Percentiles rank a stretch among this genome's conserved stretches.
These are phyloP conservation scores for Pythium brachiatum DNA, from an alignment of 352 stramenopile genomes.

Conservation along the genomic window DNA sequence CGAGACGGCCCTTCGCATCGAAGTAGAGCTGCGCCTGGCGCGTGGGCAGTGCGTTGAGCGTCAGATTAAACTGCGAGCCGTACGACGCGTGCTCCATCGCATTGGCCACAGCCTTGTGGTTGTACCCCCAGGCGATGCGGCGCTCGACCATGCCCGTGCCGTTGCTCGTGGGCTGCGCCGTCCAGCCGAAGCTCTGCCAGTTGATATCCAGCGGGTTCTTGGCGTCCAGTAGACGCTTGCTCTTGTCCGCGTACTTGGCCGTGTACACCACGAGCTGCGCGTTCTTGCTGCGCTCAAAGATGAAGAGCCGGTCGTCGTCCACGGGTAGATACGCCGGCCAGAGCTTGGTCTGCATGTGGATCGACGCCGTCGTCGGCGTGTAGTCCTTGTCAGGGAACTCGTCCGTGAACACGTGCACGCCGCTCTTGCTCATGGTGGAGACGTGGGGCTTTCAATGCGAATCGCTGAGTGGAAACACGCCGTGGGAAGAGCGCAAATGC, in stretches of 20 bases:
- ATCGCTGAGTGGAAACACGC: neutral
- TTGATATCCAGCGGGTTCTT: conserved; percentile 78
- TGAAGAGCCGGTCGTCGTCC: conserved; percentile 56
- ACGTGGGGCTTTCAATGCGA: neutral
- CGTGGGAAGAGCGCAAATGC: neutral
- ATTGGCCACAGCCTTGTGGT: conserved; percentile 37
- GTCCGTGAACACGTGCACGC: conserved; percentile 51
- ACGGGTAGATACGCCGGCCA: conserved; percentile 68
- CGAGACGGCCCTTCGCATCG: conserved; percentile 45
- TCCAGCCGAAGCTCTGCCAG: conserved; percentile 83
- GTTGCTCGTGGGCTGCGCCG: conserved; percentile 58
- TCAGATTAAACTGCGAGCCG: conserved; percentile 53
- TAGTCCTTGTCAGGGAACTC: conserved; percentile 77
- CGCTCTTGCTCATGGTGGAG: conserved; percentile 9
- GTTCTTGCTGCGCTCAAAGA: conserved; percentile 83
- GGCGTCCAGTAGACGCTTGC: conserved; percentile 43
- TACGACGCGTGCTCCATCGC: conserved; percentile 8
- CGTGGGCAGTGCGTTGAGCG: conserved; percentile 64
- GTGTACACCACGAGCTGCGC: conserved; percentile 77
- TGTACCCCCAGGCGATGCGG: conserved; percentile 67
- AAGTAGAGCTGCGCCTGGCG: conserved; percentile 55
- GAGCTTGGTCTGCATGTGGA: conserved; percentile 56
- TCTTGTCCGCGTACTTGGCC: conserved; percentile 59
- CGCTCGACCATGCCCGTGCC: conserved; percentile 64
- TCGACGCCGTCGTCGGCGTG: conserved; percentile 49